phyloP scores from a whole-genome alignment of 345 rosid species.

The Corymbia maculata region DNA sequence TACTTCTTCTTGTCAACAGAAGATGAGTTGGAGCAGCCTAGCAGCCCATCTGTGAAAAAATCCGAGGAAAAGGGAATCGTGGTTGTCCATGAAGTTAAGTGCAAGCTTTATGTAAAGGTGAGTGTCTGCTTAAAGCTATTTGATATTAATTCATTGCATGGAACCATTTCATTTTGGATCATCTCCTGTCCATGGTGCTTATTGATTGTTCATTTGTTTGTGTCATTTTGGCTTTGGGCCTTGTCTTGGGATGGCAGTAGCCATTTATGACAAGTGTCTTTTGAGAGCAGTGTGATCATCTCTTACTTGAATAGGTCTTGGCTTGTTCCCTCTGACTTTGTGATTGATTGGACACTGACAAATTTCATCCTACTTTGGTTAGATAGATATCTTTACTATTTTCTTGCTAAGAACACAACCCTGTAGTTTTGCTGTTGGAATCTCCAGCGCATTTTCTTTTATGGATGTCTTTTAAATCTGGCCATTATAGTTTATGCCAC shows the following conservation, averaged over 20 bases:
- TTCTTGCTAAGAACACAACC: not conserved
- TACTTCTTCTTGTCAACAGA: conserved; percentile 27
- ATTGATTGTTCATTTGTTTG: not conserved
- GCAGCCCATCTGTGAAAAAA: conserved; percentile 91
- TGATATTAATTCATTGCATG: not conserved
- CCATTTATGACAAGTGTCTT: not conserved
- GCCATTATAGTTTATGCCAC: not conserved
- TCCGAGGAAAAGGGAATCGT: conserved; percentile 74
- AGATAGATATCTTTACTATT: not conserved
- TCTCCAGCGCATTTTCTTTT: not conserved
- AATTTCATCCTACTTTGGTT: not conserved
- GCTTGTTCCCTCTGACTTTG: not conserved
- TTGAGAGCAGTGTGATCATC: not conserved
- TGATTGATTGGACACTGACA: not conserved
- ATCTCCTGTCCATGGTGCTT: not conserved
- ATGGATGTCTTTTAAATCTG: not conserved
- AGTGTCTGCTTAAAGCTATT: not conserved
- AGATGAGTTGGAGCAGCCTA: conserved; percentile 65
- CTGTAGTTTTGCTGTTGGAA: not conserved
- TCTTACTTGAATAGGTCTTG: not conserved
- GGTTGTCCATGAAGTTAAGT: conserved; percentile 89
- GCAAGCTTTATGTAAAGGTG: conserved; percentile 97
- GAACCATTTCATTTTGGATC: not conserved
- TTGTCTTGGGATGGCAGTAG: not conserved
- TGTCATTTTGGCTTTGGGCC: not conserved